Base-by-base conservation (phyloP, 441 rosid species). In the Populus tomentosa region DNA sequence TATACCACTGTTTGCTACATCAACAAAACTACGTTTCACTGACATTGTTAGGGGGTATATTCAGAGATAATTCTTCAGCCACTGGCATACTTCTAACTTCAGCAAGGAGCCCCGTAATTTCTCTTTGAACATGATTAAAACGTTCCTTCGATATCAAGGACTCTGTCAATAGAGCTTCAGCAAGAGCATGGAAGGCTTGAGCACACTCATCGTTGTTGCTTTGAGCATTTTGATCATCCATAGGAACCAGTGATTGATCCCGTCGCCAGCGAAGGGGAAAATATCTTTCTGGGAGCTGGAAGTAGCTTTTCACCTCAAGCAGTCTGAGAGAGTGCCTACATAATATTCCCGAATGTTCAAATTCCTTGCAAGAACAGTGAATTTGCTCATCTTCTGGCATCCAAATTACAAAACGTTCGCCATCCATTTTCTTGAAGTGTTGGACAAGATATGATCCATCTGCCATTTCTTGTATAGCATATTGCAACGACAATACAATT, bases 281-380 rank as follows among this genome's bases (percentile, higher is more conserved):
- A 84, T 90, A 95, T 82, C 91, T 90, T 59, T 89, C 94, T 0
- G 96, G 99, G 80, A 95, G 87, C 79, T 89, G 88, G 78, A 92
- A 95, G 81, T 84, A 93, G 82, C 93, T 93, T 84, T 90, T 95
- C 79, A 86, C 76, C 0, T 78, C 23, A 64, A 95, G 83, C 6
- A 91, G 91, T 30, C 97, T 87, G 46, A 95, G 88, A 61, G 90
- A 81, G 70, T 95, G 98, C 81, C 99, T 81, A 79, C 98, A 93
- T 67, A 95, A 74, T 70, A 91, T 85, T 78, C 97, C 97, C 0
- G 98, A 88, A 75, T 86, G 91, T 80, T 92, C 94, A 79, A 95
- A 93, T 83, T 90, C 98, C 89, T 95, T 93, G 80, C 98, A 95
- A 0, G 98, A 90, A 83, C 98, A 95, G 72, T 89, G 93, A 66